These are phyloP conservation scores for Carex myosuroides DNA, from an alignment of 176 grass and related monocot genomes.

Conservation along the genomic window DNA sequence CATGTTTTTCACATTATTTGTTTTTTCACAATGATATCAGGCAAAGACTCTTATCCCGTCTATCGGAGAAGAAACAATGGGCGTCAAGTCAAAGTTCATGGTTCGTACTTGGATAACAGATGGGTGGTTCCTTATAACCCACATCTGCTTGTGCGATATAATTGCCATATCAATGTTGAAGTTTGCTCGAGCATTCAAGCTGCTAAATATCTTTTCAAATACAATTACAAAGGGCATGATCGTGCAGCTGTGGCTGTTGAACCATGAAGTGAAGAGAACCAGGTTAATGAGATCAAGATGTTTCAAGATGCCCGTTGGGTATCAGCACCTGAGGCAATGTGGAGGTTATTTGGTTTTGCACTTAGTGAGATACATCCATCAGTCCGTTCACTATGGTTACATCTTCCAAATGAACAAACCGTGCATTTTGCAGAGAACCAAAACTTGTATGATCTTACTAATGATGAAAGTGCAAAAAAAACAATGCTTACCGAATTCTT, in stretches of 20 bases:
- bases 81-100: background rate
- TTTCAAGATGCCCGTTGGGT: too few species aligned
- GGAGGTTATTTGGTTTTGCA: too few species aligned
- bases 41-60: conserved; percentile 13
- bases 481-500: too few species aligned
- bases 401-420: too few species aligned
- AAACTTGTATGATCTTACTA: too few species aligned
- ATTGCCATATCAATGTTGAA: conserved; percentile 34
- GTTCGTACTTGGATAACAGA: background rate
- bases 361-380: too few species aligned
- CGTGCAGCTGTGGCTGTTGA: background rate
- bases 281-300: background rate
- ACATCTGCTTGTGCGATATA: background rate
- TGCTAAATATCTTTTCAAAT: conserved; percentile 25
- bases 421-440: too few species aligned
- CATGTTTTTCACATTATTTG: too few species aligned
- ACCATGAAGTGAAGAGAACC: too few species aligned
- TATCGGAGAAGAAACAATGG: background rate
- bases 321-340: too few species aligned
- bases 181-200: conserved; percentile 16
- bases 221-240: conserved; percentile 22
- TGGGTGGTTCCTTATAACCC: background rate
- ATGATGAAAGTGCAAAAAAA: too few species aligned
- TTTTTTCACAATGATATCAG: background rate
- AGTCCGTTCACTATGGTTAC: too few species aligned